Percentiles rank a stretch among this genome's conserved stretches.
phyloP scores from a whole-genome alignment of 2,329 filamentous ascomycete species.

The Colletotrichum euphorbiae region DNA sequence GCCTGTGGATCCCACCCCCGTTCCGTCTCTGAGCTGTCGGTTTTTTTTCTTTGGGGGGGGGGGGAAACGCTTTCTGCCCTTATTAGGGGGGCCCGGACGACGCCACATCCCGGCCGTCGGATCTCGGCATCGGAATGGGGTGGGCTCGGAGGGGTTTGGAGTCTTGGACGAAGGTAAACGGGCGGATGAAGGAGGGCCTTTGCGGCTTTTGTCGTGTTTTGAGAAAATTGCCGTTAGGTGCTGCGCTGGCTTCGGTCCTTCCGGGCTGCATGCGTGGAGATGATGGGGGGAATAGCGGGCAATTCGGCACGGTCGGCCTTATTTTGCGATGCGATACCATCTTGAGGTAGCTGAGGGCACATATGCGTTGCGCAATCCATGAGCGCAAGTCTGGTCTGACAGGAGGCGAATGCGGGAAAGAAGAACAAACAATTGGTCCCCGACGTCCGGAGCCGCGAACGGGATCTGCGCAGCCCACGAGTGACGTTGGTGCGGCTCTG shows the following conservation, averaged over 20 bases:
- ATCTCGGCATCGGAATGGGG: slow-evolving; percentile 30
- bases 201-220: background rate
- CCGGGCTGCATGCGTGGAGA: background rate
- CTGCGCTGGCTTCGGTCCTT: background rate
- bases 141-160: slow-evolving; percentile 2
- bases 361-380: slow-evolving; percentile 29
- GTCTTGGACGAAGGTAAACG: slow-evolving; percentile 19
- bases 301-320: slow-evolving; percentile 6
- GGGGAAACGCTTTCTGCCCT: background rate
- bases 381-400: slow-evolving; percentile 4
- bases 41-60: slow-evolving; percentile 3
- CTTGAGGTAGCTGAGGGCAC: too few relatives aligned
- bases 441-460: slow-evolving; percentile 15
- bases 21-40: background rate
- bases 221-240: too few relatives aligned
- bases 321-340: background rate
- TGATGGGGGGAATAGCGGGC: background rate
- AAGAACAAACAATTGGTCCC: background rate
- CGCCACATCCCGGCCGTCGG: slow-evolving; percentile 38
- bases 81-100: slow-evolving; percentile 21
- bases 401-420: background rate
- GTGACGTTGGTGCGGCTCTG: slow-evolving; percentile 26
- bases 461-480: slow-evolving; percentile 12
- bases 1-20: too few relatives aligned
- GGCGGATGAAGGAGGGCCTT: background rate